Percentiles rank a stretch among this genome's conserved stretches.
phyloP scores from a whole-genome alignment of 306 rosid species.

The Medicago arabica region DNA sequence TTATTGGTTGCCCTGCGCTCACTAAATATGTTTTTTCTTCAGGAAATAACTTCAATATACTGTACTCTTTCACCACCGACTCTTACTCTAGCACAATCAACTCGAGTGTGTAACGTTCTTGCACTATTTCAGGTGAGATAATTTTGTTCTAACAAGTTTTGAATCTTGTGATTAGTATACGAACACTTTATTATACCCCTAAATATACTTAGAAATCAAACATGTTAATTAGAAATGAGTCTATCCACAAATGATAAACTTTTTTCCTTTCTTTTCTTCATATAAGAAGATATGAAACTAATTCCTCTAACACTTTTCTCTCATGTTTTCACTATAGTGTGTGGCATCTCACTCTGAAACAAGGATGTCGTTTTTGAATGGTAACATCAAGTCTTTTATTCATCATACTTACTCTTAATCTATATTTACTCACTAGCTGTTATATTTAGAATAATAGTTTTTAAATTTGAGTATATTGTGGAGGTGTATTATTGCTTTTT shows the following conservation, averaged over 20 bases:
- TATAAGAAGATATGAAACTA: neutral
- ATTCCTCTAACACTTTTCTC: conserved; percentile 31
- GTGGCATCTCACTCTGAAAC: conserved; percentile 93
- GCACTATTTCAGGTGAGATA: conserved; percentile 84
- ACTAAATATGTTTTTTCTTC: neutral
- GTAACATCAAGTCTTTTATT: conserved; percentile 56
- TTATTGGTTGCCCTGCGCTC: neutral
- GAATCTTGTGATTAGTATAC: neutral
- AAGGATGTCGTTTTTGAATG: conserved; percentile 73
- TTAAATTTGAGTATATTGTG: too few species aligned
- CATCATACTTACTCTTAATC: conserved; percentile 12
- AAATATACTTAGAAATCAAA: neutral
- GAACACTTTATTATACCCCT: neutral
- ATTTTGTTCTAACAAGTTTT: neutral
- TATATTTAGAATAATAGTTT: too few species aligned
- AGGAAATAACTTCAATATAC: conserved; percentile 85
- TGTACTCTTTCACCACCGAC: conserved; percentile 81
- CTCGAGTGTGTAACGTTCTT: conserved; percentile 90
- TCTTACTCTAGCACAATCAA: conserved; percentile 72
- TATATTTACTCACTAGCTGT: neutral
- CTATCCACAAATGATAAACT: neutral
- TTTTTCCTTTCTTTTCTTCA: neutral
- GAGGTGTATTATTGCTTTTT: neutral
- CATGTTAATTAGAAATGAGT: neutral
- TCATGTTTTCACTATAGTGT: conserved; percentile 57